These are phyloP conservation scores for Bruguiera gymnorhiza DNA, from an alignment of 345 rosid genomes.

Conservation along the genomic window DNA sequence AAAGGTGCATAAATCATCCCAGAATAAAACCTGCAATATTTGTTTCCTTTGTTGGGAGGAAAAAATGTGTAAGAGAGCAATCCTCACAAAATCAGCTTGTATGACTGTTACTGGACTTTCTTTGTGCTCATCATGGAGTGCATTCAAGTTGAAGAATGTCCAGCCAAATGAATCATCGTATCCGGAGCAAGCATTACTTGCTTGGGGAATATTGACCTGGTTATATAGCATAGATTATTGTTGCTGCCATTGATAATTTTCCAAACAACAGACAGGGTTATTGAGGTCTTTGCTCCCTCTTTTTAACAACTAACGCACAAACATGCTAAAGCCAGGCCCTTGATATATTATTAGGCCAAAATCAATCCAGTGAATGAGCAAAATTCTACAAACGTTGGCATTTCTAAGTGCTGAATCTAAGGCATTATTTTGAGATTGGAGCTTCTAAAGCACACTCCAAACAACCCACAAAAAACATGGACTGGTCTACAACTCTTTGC, in stretches of 20 bases:
- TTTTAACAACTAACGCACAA: too few relatives aligned
- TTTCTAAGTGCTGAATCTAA: too few relatives aligned
- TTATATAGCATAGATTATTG: neutral
- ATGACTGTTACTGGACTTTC: conserved; percentile 32
- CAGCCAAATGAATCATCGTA: conserved; percentile 44
- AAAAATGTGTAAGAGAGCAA: neutral
- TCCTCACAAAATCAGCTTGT: conserved; percentile 53
- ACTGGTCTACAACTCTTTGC: neutral
- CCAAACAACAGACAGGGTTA: neutral
- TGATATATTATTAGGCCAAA: too few relatives aligned
- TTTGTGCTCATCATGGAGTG: conserved; percentile 43
- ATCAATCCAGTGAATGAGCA: too few relatives aligned
- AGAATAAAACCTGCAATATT: neutral
- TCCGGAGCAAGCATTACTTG: conserved; percentile 47
- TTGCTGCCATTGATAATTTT: neutral
- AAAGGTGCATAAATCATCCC: neutral
- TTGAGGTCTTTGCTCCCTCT: neutral
- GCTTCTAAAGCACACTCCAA: too few relatives aligned
- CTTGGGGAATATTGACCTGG: conserved; percentile 49
- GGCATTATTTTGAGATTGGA: too few relatives aligned
- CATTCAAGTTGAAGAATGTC: conserved; percentile 57
- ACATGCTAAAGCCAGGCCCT: too few relatives aligned
- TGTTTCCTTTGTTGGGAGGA: neutral
- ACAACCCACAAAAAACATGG: too few relatives aligned
- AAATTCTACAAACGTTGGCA: too few relatives aligned